Base-by-base conservation (phyloP, 805 yeast genomes). In the Wickerhamiella slavikovae region DNA sequence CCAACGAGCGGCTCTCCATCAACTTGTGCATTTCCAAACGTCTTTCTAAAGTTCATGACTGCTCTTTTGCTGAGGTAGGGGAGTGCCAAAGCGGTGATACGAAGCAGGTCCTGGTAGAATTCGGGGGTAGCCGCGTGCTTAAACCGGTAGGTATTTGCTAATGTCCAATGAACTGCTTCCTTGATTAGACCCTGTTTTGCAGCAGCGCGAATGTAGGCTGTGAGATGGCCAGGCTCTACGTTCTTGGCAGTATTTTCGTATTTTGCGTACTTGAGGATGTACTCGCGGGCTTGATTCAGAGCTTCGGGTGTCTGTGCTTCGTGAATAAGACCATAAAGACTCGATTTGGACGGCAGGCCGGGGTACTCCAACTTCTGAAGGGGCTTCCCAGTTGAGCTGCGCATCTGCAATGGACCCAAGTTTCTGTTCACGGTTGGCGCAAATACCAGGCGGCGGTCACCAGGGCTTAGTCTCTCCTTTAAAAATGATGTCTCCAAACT, bases 301-400 rank as follows among this genome's bases (percentile, higher is more conserved):
- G 42, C 43, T 21, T 39, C 48, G 8, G 25, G 21, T 4, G 36
- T 34, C 12, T 35, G 24, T 20, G 39, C 27, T 3, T 33, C 28
- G 14, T 30, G 33, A 15, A 41, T 33, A 11, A 44, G 27, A 16
- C 29, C 29, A 17, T 32, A 31, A 29, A 43, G 31, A 22, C 44
- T 44, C 15, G 32, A 36, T 15, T 20, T 26, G 3, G 44, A 33
- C 8, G 50, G 50, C 6, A 35, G 30, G 8, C 51, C 53, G 11
- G 34, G 35, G 28, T 39, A 47, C 22, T 15, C 17, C 15, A 35
- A 31, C 4, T 51, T 49, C 26, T 30, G 23, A 18, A 42, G 33
- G 5, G 22, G 23, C 25, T 31, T 19, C 4, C 46, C 46, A n/a
- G 10, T 42, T 35, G 20, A 32, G 25, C 6, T 35, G 23, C 22